Base-by-base conservation (phyloP, 768 basidiomycete genomes). In the Cystobasidium onofrii region DNA sequence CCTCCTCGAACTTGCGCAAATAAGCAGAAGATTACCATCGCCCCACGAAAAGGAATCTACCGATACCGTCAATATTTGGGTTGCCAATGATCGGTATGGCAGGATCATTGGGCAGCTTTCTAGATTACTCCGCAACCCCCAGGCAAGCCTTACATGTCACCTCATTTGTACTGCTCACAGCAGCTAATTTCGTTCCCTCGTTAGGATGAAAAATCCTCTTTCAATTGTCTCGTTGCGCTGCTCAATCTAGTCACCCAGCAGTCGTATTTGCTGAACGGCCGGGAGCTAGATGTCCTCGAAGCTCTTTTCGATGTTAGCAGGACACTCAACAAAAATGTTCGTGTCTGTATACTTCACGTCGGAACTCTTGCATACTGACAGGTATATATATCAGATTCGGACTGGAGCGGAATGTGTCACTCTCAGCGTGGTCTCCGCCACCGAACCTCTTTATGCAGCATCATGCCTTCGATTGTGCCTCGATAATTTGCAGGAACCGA, bases 361-460 rank as follows among this genome's bases (percentile, higher is more conserved):
- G 20, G 10, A 10, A 10, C 9, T 4, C 12, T 4, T 25, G 18
- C n/a, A 15, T 55, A 13, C 39, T 44, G 25, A 46, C 15, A 15
- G 15, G 39, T 39, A 15, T 15, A 39, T 39, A 7, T 64, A 7
- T 13, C 73, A 78, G 77, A 64, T 65, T n/a, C 36, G 69, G 39
- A 76, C 77, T 52, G 77, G 74, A 1, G 67, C 75, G n/a, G 74
- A 77, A 20, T 31, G 67, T 1, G 75, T 79, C 73, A 55, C 76
- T 10, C 71, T 52, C 1, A 31, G 66, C 12, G 73, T 78, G 43
- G 33, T 74, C 20, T n/a, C 44, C 12, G 75, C 63, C 9, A 66
- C 75, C 62, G 78, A 79, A n/a, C 77, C 78, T 4, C 34, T 79
- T 1, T 78, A 77, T 69, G 76, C 74, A 12, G 73, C 78, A 54